Base-by-base conservation (phyloP, 2,329 filamentous ascomycete species). In the Rhynchosporium secalis region DNA sequence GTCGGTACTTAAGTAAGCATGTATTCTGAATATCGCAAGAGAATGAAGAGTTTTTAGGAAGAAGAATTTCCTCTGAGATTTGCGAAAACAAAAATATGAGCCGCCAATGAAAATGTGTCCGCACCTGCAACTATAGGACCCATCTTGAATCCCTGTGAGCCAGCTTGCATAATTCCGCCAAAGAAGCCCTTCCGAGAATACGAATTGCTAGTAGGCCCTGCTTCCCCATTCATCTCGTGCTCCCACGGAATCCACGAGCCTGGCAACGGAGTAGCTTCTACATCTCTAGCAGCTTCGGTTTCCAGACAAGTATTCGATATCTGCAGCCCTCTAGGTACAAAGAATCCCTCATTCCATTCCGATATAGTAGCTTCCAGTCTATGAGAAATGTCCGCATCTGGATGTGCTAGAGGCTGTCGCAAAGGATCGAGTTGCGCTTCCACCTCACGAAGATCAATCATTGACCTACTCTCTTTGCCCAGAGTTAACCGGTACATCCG, bases 261-360 rank as follows among this genome's bases (percentile, higher is more conserved):
- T 67, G 10, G 81, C 78, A 60, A 77, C 8, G 31, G 41, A 26
- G 40, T 36, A 70, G 65, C 81, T 78, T 3, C 77, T 78, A 47
- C 61, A 33, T 45, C 60, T 13, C 45, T 40, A 79, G 75, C 56
- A 83, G 75, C 2, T 65, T 73, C 43, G 77, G 74, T 4, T 78
- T 80, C 62, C 78, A 76, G 3, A 76, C 75, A 31, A 82, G 72
- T 15, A 77, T 73, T 62, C 6, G 33, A 56, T 48, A 86, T 76
- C 3, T 68, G 72, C 13, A 85, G 73, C 12, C 79, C 79, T 13
- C 83, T 75, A 1, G 80, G 81, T 0, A 67, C 73, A 62, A 86
- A 86, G 72, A 86, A 85, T 7, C 79, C 79, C 5, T 78, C 76
- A 65, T 86, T 86, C 83, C 83, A 86, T 67, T 85, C 80, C 51